Evolutionary conservation across 1,284 basidiomycete species (phyloP).

Genomic region (Filobasidium uniguttulatum): DNA sequence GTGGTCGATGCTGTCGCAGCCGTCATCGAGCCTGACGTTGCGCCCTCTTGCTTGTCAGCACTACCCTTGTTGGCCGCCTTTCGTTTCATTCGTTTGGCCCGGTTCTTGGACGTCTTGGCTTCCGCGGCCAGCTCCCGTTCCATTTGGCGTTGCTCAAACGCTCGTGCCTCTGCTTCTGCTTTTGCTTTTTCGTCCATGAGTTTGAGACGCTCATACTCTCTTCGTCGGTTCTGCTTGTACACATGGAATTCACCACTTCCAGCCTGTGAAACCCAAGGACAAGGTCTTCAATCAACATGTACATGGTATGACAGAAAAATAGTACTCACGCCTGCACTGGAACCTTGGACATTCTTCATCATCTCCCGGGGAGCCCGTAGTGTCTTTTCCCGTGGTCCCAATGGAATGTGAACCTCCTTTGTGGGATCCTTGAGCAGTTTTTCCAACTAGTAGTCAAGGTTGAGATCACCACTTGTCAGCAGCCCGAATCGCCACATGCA

Average conservation of each 20-base stretch:
- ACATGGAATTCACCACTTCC: conserved; percentile 96
- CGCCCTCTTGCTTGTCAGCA: conserved; percentile 34
- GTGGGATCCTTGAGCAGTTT: conserved; percentile 13
- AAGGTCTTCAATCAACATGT: not conserved
- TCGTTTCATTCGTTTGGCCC: conserved; percentile 78
- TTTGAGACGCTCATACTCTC: conserved; percentile 89
- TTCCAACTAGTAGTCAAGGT: conserved; percentile 5
- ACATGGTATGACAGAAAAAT: not conserved
- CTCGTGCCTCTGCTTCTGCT: conserved; percentile 53
- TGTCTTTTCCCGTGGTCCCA: conserved; percentile 59
- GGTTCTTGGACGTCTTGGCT: conserved; percentile 81
- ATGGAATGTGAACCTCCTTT: conserved; percentile 48
- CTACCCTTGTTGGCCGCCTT: conserved; percentile 39
- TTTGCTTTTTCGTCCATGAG: conserved; percentile 69
- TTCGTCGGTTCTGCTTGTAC: conserved; percentile 83
- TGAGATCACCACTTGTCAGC: not conserved
- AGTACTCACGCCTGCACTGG: conserved; percentile 50
- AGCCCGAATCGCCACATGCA: not conserved
- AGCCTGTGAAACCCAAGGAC: conserved; percentile 41
- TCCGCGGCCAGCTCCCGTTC: conserved; percentile 55
- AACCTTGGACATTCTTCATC: conserved; percentile 97
- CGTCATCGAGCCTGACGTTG: conserved; percentile 34
- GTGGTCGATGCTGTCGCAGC: not conserved
- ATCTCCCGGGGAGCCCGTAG: conserved; percentile 72
- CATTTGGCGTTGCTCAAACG: conserved; percentile 53